phyloP scores from a whole-genome alignment of 2,329 filamentous ascomycete species.

The Chlorencoelia australis region DNA sequence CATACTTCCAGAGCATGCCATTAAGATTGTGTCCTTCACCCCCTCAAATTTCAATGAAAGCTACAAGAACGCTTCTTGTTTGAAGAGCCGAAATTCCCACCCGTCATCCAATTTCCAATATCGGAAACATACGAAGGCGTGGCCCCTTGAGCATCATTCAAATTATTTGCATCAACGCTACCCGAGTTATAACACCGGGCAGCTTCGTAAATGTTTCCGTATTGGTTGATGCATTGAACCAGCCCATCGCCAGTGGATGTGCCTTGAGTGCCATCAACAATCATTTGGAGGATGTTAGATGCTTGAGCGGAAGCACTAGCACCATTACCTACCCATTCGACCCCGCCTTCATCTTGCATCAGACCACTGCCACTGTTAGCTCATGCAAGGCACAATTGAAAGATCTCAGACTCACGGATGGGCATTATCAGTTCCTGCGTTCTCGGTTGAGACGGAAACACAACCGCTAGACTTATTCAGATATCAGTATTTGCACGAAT shows the following conservation, averaged over 20 bases:
- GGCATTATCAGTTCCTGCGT: too few relatives aligned
- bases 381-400: too few relatives aligned
- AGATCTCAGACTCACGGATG: too few relatives aligned
- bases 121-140: conserved; percentile 25
- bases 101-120: conserved; percentile 21
- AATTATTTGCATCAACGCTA: conserved; percentile 16
- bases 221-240: conserved; percentile 19
- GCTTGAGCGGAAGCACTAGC: conserved; percentile 14
- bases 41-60: not conserved
- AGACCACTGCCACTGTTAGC: conserved; percentile 12
- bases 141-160: conserved; percentile 19
- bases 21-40: too few relatives aligned
- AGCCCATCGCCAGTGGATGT: conserved; percentile 19
- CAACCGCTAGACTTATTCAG: conserved; percentile 18
- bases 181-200: conserved; percentile 25
- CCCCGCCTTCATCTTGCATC: conserved; percentile 21
- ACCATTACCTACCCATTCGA: conserved; percentile 12
- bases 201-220: conserved; percentile 24
- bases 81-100: not conserved
- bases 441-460: conserved; percentile 21
- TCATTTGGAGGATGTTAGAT: conserved; percentile 21
- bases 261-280: conserved; percentile 24
- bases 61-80: not conserved
- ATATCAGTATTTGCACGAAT: not conserved
- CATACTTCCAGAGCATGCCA: too few relatives aligned